These are phyloP conservation scores for Gyromitra esculenta DNA, from an alignment of 2,329 filamentous ascomycete genomes.

Conservation along the genomic window DNA sequence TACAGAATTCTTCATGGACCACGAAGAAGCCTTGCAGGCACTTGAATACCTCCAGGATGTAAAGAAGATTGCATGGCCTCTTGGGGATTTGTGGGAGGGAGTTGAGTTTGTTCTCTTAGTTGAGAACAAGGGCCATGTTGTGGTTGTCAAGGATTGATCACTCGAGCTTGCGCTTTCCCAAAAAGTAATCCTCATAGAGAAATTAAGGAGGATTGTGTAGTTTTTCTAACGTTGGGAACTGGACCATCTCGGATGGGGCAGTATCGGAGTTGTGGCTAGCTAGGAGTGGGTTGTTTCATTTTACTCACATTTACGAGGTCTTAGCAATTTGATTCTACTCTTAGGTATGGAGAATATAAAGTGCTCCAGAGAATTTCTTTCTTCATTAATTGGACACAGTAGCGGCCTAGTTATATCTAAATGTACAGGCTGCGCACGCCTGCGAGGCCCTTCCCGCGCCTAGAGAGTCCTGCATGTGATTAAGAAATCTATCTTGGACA, in stretches of 20 bases:
- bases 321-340: no score
- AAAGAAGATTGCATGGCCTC: not conserved
- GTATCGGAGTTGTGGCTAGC: not conserved
- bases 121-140: constrained; percentile 26
- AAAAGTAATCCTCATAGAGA: not conserved
- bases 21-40: constrained; percentile 30
- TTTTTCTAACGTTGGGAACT: not conserved
- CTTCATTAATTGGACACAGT: no score
- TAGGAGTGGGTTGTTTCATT: not conserved
- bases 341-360: no score
- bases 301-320: no score
- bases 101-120: constrained; percentile 27
- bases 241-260: not conserved
- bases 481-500: no score
- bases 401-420: no score
- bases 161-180: not conserved
- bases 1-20: constrained; percentile 16
- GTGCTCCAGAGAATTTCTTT: no score
- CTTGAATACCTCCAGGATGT: constrained; percentile 17
- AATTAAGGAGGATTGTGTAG: not conserved
- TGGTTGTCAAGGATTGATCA: not conserved
- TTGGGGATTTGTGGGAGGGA: constrained; percentile 23
- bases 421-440: no score
- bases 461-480: no score
- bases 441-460: no score